Percentiles rank a stretch among this genome's conserved stretches.
Evolutionary conservation across 1,139 yeast species (phyloP).

Genomic region (Geotrichum candidum): DNA sequence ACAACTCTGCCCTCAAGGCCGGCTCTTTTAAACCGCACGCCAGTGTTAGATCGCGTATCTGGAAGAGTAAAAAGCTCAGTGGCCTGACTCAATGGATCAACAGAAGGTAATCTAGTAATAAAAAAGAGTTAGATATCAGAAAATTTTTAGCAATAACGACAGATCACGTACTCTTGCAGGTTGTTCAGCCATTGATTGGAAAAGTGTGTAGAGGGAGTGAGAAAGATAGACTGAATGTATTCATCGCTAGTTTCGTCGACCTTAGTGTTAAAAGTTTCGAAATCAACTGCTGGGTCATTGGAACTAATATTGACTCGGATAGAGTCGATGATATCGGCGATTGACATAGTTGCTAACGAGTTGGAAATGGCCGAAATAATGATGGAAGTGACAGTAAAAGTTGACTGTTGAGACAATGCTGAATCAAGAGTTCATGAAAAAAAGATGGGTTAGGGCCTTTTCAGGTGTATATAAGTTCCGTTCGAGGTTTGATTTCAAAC

Average conservation of each 20-base stretch:
- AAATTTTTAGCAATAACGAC: not conserved
- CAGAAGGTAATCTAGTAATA: conserved; percentile 35
- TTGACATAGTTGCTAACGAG: conserved; percentile 1
- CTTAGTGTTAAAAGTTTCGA: not conserved
- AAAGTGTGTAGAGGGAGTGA: conserved; percentile 32
- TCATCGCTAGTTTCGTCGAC: conserved; percentile 20
- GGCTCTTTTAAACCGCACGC: conserved; percentile 41
- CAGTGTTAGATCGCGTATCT: conserved; percentile 39
- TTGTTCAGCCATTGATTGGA: conserved; percentile 33
- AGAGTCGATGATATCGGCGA: conserved; percentile 8
- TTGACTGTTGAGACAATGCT: not conserved
- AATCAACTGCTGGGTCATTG: not conserved
- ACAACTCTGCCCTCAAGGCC: conserved; percentile 71
- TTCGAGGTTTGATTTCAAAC: too few relatives aligned
- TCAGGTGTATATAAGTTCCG: too few relatives aligned
- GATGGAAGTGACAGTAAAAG: too few relatives aligned
- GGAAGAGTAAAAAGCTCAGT: conserved; percentile 35
- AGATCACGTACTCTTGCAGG: conserved; percentile 31
- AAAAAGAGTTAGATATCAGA: not conserved
- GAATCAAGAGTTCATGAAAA: not conserved
- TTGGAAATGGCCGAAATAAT: not conserved
- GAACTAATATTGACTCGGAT: conserved; percentile 7
- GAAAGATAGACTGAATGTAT: conserved; percentile 27
- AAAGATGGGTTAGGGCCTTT: not conserved
- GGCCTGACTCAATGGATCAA: conserved; percentile 31